Evolutionary conservation across 2,329 filamentous ascomycete genomes (phyloP), one percentile per base, ranked within the genome.

Genomic region (Xylariomycetidae sp.): DNA sequence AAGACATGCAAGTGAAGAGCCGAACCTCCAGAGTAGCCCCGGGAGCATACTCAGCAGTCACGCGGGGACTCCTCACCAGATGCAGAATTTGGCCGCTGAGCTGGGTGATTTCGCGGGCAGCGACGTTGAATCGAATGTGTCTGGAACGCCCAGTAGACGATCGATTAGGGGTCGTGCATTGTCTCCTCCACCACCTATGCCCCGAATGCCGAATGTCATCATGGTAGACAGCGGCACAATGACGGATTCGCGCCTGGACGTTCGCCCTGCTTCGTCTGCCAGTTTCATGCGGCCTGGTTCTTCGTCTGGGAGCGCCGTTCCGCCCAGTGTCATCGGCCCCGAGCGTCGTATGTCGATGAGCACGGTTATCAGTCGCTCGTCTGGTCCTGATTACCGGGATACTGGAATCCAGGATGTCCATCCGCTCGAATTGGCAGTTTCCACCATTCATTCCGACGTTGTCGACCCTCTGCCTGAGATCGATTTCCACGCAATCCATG

Each of bases 21-120:
- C 71, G 3, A 56, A 56, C 28, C 61, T 75, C 41, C 69, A 70
- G 26, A 72, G 74, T 52, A 83, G 78, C 40, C 78, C 75, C 13
- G 68, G 70, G 30, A 77, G 74, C 51, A 63, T 59, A 13, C 68
- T 64, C 39, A 70, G 67, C 46, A 71, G 65, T 42, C 58, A 57
- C 29, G 52, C 62, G 34, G 64, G 63, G 28, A 75, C 72, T 3
- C 66, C 74, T 8, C 63, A 72, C 26, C 61, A 51, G 13, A 73
- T 76, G 12, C 85, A 95, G 64, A 96, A 84, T 52, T 68, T 98
- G 31, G 94, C 92, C 56, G 88, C 88, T 25, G 92, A 98, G 59
- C 72, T 98, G 25, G 86, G 84, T 33, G 85, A 87, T 45, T 66
- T 95, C 26, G 82, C 77, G 40, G 77, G 78, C 43, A 82, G 83